phyloP scores from a whole-genome alignment of 164 flowering plant species.

The Kalanchoe fedtschenkoi region DNA sequence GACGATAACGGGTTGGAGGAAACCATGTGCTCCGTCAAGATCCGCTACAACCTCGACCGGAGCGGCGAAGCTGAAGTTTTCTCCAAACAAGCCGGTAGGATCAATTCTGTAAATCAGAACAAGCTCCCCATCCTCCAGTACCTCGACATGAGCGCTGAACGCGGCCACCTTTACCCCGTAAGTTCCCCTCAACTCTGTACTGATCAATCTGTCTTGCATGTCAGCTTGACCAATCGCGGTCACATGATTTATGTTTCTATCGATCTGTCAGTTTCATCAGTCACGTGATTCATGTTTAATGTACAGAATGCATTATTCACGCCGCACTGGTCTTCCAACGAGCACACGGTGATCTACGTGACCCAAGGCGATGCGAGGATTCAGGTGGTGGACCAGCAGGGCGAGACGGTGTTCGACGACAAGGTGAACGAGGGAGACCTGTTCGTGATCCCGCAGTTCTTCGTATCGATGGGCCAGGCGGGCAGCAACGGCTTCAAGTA shows the following conservation, averaged over 20 bases:
- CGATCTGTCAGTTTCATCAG: too few relatives aligned
- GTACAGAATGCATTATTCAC: constrained; percentile 29
- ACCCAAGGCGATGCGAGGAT: constrained; percentile 24
- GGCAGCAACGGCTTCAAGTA: constrained; percentile 28
- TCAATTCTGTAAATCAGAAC: constrained; percentile 28
- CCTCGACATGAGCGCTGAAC: constrained; percentile 34
- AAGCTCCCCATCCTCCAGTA: constrained; percentile 33
- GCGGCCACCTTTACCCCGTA: constrained; percentile 30
- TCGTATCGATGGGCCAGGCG: constrained; percentile 18
- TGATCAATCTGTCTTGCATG: not conserved
- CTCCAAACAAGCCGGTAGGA: constrained; percentile 33
- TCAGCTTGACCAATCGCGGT: too few relatives aligned
- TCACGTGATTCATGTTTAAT: too few relatives aligned
- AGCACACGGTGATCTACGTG: constrained; percentile 30
- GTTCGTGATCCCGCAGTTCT: constrained; percentile 36
- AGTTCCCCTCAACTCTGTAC: not conserved
- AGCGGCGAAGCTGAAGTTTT: constrained; percentile 26
- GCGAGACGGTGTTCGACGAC: constrained; percentile 18
- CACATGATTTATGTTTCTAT: too few relatives aligned
- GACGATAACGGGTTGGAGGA: constrained; percentile 35
- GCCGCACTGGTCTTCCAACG: constrained; percentile 24
- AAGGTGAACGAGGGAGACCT: constrained; percentile 21
- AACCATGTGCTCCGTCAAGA: constrained; percentile 31
- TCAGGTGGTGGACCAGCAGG: constrained; percentile 21
- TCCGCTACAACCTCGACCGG: constrained; percentile 22